Evolutionary conservation across 176 grass and related monocot genomes (phyloP).

Genomic region (Saccharum officinarum): DNA sequence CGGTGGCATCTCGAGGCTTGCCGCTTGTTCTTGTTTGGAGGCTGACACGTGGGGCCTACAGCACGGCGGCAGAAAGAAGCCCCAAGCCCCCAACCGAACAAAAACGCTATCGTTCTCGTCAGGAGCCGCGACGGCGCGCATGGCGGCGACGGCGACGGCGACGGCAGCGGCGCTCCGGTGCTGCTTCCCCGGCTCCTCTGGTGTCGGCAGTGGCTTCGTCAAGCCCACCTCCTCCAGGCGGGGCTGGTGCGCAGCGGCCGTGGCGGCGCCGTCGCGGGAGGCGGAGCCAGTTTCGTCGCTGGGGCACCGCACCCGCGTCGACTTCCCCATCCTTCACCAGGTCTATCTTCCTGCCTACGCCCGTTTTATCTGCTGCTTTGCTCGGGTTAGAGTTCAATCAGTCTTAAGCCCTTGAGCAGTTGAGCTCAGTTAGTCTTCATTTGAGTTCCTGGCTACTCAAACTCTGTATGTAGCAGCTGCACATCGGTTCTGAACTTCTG

Average conservation of each 20-base stretch:
- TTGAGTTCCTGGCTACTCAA: neutral
- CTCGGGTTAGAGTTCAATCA: neutral
- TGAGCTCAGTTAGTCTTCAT: neutral
- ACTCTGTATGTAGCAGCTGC: neutral
- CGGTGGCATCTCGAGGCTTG: neutral
- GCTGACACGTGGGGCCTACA: neutral
- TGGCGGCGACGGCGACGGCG: neutral
- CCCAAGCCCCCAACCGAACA: neutral
- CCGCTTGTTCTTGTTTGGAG: neutral
- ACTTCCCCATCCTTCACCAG: constrained; percentile 96
- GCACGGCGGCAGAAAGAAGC: neutral
- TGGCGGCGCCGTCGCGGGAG: constrained; percentile 47
- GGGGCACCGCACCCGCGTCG: constrained; percentile 59
- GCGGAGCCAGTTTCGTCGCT: constrained; percentile 62
- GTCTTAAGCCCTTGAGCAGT: neutral
- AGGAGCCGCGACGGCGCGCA: neutral
- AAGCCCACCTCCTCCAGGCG: constrained; percentile 7
- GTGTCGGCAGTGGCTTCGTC: neutral
- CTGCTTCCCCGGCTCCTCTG: neutral
- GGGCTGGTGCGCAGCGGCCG: constrained; percentile 18
- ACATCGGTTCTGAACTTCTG: neutral
- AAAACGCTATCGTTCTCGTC: neutral
- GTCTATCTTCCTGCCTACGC: constrained; percentile 3
- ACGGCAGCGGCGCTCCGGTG: constrained; percentile 1
- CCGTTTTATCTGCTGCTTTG: no score